A percentile compares a stretch with the other conserved stretches of the same genome.
These are phyloP conservation scores for Fonsecaea pedrosoi DNA, from an alignment of 2,329 filamentous ascomycete genomes.

Conservation along the genomic window DNA sequence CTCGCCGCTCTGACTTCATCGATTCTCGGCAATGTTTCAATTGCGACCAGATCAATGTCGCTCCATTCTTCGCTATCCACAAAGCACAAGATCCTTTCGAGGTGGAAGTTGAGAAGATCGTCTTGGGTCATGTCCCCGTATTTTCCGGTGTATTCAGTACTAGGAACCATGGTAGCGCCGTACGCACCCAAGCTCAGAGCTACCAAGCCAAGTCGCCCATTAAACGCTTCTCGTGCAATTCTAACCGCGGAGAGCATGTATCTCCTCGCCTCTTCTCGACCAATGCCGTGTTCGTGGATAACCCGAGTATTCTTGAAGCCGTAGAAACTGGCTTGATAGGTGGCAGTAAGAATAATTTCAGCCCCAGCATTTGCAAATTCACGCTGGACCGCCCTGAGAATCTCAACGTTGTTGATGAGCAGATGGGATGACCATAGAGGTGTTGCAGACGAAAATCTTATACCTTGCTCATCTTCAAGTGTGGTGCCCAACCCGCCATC, in stretches of 20 bases:
- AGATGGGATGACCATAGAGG: constrained; percentile 74
- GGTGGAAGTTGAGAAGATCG: constrained; percentile 64
- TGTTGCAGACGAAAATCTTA: constrained; percentile 60
- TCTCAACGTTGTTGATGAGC: constrained; percentile 61
- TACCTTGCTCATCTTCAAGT: constrained; percentile 62
- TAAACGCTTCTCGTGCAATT: constrained; percentile 47
- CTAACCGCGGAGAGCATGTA: constrained; percentile 48
- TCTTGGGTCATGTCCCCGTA: constrained; percentile 59
- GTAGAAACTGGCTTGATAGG: constrained; percentile 67
- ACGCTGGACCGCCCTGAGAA: constrained; percentile 62
- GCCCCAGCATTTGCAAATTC: constrained; percentile 64
- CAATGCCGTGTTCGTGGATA: constrained; percentile 26
- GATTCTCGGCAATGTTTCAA: constrained; percentile 70
- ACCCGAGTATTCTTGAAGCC: constrained; percentile 61
- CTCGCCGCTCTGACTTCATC: constrained; percentile 68
- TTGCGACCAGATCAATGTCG: constrained; percentile 63
- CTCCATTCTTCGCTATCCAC: constrained; percentile 47
- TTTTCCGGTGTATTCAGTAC: constrained; percentile 68
- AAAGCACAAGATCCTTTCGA: constrained; percentile 61
- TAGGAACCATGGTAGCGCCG: constrained; percentile 70
- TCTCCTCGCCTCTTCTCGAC: constrained; percentile 38
- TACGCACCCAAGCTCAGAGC: constrained; percentile 71
- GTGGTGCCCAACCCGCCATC: constrained; percentile 73
- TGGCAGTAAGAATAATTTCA: constrained; percentile 70
- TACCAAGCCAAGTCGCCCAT: constrained; percentile 51